Conservation (phyloP, 257 asterid genomes). For the Solanum pimpinellifolium region DNA sequence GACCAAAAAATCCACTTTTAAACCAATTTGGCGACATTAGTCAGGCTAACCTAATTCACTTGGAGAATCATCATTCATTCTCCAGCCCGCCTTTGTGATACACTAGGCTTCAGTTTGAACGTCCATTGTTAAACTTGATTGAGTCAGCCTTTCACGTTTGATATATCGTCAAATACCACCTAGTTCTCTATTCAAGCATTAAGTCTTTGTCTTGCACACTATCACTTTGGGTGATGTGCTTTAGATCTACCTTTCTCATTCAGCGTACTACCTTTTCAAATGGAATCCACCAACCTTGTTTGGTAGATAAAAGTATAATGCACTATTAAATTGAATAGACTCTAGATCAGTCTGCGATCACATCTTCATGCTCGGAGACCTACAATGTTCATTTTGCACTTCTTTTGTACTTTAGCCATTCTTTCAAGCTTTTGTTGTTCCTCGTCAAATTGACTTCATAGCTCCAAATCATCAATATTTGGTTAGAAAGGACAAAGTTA, state of each 20-base stretch:
- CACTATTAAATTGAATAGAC: no score
- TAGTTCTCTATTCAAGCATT: no score
- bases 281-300: no score
- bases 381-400: neutral
- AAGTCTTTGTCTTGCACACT: no score
- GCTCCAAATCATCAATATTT: neutral
- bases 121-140: neutral
- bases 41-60: neutral
- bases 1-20: no score
- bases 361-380: neutral
- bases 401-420: neutral
- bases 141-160: neutral
- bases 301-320: no score
- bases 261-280: no score
- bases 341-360: neutral
- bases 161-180: no score
- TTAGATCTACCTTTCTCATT: no score
- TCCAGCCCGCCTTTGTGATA: neutral
- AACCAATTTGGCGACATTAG: neutral
- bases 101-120: neutral
- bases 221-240: no score
- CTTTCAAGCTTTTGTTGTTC: neutral
- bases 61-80: neutral
- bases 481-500: neutral
- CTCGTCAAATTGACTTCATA: neutral